Evolutionary conservation across 2,329 filamentous ascomycete species (phyloP).

Genomic region (Ophiostoma populinum): DNA sequence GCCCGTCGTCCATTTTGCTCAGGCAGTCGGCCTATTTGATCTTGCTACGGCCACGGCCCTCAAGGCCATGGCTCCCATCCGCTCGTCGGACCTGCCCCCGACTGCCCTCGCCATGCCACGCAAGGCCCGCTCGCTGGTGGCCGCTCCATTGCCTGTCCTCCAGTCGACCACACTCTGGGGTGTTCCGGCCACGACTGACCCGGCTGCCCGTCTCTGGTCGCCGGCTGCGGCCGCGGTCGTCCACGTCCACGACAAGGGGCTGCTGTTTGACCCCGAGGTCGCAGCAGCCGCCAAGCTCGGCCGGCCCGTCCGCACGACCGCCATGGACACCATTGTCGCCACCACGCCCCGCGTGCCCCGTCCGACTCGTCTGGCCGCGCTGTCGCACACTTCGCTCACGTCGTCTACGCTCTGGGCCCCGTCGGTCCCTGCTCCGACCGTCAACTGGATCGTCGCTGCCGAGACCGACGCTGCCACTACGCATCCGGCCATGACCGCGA

Average conservation of each 20-base stretch:
- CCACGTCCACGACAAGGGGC: conserved; percentile 1
- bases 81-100: conserved; percentile 6
- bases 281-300: conserved; percentile 5
- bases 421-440: no score
- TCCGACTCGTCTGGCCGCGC: no score
- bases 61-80: conserved; percentile 1
- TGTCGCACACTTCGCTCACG: no score
- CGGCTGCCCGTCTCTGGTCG: conserved; percentile 6
- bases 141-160: conserved; percentile 2
- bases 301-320: conserved; percentile 10
- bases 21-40: conserved; percentile 6
- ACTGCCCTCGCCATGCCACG: conserved; percentile 6
- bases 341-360: no score
- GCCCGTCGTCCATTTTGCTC: neutral
- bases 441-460: no score
- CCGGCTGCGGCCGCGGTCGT: conserved; percentile 3
- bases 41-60: neutral
- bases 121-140: neutral
- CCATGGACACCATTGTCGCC: conserved; percentile 15
- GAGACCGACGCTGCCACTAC: conserved; percentile 16
- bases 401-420: no score
- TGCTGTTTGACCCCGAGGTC: conserved; percentile 8
- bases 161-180: conserved; percentile 6
- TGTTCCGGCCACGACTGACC: neutral
- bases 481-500: conserved; percentile 19